Evolutionary conservation across 1,284 basidiomycete genomes (phyloP), one percentile per base, ranked within the genome.

Genomic region (Mycosarcoma maydis): DNA sequence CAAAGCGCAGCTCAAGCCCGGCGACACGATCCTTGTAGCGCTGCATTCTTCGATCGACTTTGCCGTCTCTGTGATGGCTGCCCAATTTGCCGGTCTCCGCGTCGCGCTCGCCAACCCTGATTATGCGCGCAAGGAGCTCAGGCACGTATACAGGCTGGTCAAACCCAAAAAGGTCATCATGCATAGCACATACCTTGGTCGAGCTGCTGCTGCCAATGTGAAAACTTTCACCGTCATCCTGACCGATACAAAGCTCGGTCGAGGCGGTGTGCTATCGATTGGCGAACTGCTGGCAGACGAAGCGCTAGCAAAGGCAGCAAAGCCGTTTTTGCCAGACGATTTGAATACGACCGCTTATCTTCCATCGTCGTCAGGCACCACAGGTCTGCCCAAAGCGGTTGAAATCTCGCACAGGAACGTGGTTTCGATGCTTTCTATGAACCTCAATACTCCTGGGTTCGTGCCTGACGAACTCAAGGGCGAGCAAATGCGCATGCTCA

Each of bases 401-500:
- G 56, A 74, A 34, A 60, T 72, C 27, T 52, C 72, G n/a, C 68
- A 72, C 45, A 34, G 33, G 29, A 72, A 72, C 36, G 20, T 73
- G 4, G 57, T 65, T 11, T 30, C 50, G 14, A 74, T 74, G 72
- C 42, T 71, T 23, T 49, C 51, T 6, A 59, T 61, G 40, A 54
- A 54, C 24, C 40, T 50, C 34, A 32, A 29, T 50, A 60, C 46
- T 1, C 64, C 64, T 5, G 57, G 48, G 2, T 49, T 57, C 20
- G n/a, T 67, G 1, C 64, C 58, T 0, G 45, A 56, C 0, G 16
- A 23, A 6, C 42, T 44, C 20, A 29, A 23, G 6, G 27, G 22
- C 9, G 42, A 41, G 7, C 53, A 56, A 10, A 14, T 52, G 1
- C 57, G 64, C 9, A 41, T 49, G 41, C 52, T 73, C 17, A 55